Evolutionary conservation across 345 rosid genomes (phyloP).

Genomic region (Melaleuca alternifolia): DNA sequence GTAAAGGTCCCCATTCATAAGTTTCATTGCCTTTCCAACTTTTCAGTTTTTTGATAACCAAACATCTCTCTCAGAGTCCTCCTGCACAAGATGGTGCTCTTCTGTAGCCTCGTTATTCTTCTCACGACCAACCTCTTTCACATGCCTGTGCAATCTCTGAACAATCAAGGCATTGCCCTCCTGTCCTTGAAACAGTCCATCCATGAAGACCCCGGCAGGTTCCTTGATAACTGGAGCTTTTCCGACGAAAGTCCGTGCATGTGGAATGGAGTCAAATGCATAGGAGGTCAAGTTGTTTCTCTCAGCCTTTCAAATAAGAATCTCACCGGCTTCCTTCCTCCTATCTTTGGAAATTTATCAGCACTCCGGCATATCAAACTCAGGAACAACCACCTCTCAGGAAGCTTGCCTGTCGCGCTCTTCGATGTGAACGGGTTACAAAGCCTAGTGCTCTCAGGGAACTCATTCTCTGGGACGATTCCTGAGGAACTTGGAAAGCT

Average conservation of each 20-base stretch:
- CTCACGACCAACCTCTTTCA: constrained; percentile 9
- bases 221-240: constrained; percentile 43
- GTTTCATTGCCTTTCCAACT: neutral
- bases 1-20: neutral
- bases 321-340: constrained; percentile 52
- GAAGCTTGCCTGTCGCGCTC: constrained; percentile 45
- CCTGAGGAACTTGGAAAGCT: constrained; percentile 51
- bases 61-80: neutral
- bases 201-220: constrained; percentile 20
- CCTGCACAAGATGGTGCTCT: neutral
- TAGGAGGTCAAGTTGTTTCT: constrained; percentile 28
- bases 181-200: constrained; percentile 40
- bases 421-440: constrained; percentile 42
- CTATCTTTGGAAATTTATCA: constrained; percentile 45
- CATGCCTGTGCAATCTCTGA: constrained; percentile 27
- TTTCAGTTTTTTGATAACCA: neutral
- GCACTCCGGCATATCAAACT: constrained; percentile 53
- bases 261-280: constrained; percentile 68
- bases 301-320: constrained; percentile 39
- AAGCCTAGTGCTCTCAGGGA: constrained; percentile 62
- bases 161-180: constrained; percentile 59
- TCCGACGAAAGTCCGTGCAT: constrained; percentile 55
- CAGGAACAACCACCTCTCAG: constrained; percentile 52
- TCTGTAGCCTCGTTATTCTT: neutral
- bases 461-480: constrained; percentile 62